These are phyloP conservation scores for Serpula lacrymans DNA, from an alignment of 768 basidiomycete genomes.

Conservation along the genomic window DNA sequence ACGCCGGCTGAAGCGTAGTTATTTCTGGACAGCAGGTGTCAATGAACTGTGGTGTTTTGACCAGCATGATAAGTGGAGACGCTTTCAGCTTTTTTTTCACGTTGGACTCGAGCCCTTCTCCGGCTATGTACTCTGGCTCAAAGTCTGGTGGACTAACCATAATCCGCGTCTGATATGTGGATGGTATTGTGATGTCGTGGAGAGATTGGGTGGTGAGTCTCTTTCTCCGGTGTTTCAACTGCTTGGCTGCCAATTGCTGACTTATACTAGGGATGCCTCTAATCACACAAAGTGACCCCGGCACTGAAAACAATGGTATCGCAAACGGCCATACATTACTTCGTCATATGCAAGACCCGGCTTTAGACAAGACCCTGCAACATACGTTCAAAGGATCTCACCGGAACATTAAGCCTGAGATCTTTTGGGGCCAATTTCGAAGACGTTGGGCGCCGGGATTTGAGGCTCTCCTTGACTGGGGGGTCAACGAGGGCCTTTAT, in stretches of 20 bases:
- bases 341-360: constrained; percentile 38
- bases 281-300: constrained; percentile 42
- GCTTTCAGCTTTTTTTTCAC: constrained; percentile 36
- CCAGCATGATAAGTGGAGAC: constrained; percentile 46
- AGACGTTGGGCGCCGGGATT: constrained; percentile 31
- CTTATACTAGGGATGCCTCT: constrained; percentile 32
- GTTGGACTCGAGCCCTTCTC: constrained; percentile 33
- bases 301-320: constrained; percentile 40
- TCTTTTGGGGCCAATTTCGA: constrained; percentile 35
- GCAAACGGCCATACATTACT: constrained; percentile 42
- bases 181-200: constrained; percentile 32
- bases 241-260: constrained; percentile 3
- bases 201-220: constrained; percentile 15
- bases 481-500: constrained; percentile 28
- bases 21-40: constrained; percentile 38
- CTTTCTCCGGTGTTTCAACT: constrained; percentile 6
- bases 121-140: constrained; percentile 32
- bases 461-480: constrained; percentile 30
- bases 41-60: constrained; percentile 35
- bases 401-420: constrained; percentile 44
- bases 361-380: constrained; percentile 33
- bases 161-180: constrained; percentile 31
- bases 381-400: constrained; percentile 34
- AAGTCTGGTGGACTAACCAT: constrained; percentile 41
- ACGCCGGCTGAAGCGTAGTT: constrained; percentile 20